Evolutionary conservation across 441 rosid genomes (phyloP).

Genomic region (Populus hybrid): DNA sequence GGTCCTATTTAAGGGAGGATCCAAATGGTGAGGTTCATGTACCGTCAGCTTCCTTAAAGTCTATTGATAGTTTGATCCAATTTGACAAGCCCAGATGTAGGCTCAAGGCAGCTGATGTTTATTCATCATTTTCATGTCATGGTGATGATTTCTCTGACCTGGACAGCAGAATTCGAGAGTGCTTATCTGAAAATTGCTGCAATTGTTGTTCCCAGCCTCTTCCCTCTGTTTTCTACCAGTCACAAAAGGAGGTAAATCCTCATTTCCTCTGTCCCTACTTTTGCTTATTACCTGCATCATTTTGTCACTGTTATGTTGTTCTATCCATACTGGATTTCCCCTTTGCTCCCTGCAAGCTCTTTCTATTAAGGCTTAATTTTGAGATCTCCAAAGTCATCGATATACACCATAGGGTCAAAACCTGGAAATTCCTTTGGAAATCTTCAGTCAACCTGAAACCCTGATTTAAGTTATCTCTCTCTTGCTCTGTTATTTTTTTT

Average conservation of each 20-base stretch:
- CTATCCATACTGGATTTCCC: not conserved
- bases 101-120: conserved; percentile 64
- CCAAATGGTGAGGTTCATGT: conserved; percentile 77
- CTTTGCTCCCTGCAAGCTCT: not conserved
- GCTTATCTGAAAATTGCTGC: conserved; percentile 69
- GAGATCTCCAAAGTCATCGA: not conserved
- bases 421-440: not conserved
- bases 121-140: conserved; percentile 49
- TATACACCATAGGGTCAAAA: not conserved
- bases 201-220: conserved; percentile 69
- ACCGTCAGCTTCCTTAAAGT: conserved; percentile 87
- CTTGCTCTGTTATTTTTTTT: not conserved
- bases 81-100: conserved; percentile 93
- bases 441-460: not conserved
- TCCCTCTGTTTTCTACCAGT: conserved; percentile 62
- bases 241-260: conserved; percentile 73
- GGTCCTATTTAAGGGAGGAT: conserved; percentile 74
- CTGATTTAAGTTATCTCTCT: not conserved
- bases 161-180: conserved; percentile 83
- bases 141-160: conserved; percentile 60
- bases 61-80: conserved; percentile 91
- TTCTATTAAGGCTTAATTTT: not conserved
- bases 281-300: not conserved
- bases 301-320: not conserved
- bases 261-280: not conserved